Evolutionary conservation across 306 rosid species (phyloP), one percentile per base, ranked within the genome.

Genomic region (Inga laurina): DNA sequence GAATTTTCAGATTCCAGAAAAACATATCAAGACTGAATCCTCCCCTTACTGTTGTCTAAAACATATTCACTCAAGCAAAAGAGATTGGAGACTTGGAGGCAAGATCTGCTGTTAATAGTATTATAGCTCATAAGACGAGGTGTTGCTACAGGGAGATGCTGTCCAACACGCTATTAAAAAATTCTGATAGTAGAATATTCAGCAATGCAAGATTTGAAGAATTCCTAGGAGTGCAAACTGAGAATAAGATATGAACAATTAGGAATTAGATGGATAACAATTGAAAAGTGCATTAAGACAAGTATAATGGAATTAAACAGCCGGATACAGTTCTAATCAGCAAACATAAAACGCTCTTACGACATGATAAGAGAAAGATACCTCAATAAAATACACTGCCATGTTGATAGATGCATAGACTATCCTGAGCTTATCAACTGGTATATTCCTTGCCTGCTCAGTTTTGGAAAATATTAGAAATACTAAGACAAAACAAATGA

Each of bases 391-490:
- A 81, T 96, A 96, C 48, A 94, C 78, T 73, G 80, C 94, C 35
- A 83, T 87, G 64, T 96, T 96, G 70, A 94, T 69, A 57, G 98
- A 89, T 76, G 91, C 77, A 75, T 96, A 96, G 71, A 85, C 82
- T 75, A 88, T 82, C 90, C 87, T 88, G 82, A 94, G 99, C 86
- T 94, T 96, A 82, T 92, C 97, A 5, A 94, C 88, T 3, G 98
- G 95, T 84, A 92, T 90, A 88, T 97, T 89, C 89, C 97, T 92
- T 71, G 99, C 99, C 99, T 96, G 93, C 64, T 71, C 85, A 81
- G 51, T 75, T 80, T 67, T 12, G 80, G 73, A 84, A 16, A 79
- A 71, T 34, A 69, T 81, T 15, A 85, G 77, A 48, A 66, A 79
- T 65, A 70, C 64, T 24, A 16, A 11, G 10, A 51, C 51, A 21